Conservation (phyloP, 805 yeast genomes). For the Jamesozyma lodderae region DNA sequence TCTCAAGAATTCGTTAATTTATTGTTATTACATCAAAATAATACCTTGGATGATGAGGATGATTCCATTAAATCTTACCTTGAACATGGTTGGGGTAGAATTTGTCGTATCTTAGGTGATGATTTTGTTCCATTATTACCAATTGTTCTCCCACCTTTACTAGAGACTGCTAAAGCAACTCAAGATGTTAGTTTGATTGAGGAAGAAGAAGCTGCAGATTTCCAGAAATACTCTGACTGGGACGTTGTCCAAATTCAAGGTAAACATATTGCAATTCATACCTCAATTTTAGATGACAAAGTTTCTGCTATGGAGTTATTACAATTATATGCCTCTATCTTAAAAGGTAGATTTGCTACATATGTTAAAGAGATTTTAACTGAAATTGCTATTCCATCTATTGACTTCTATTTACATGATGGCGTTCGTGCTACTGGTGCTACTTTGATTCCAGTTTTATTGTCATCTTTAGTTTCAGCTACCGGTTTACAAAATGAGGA, state of each 20-base stretch:
- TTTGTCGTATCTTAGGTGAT: constrained; percentile 75
- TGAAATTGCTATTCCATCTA: constrained; percentile 78
- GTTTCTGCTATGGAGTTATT: constrained; percentile 85
- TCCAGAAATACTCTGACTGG: constrained; percentile 83
- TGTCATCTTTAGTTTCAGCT: constrained; percentile 49
- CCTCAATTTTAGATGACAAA: constrained; percentile 90
- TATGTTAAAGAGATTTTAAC: constrained; percentile 70
- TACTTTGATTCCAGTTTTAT: constrained; percentile 65
- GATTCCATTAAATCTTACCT: constrained; percentile 82
- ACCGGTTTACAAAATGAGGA: constrained; percentile 46
- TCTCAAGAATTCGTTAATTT: constrained; percentile 64
- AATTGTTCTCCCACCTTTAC: constrained; percentile 79
- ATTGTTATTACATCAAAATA: constrained; percentile 62
- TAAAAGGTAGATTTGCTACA: constrained; percentile 74
- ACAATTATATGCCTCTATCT: constrained; percentile 72
- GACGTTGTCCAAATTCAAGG: constrained; percentile 88
- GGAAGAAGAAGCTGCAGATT: constrained; percentile 78
- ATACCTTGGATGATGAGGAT: constrained; percentile 49
- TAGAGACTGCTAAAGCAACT: constrained; percentile 76
- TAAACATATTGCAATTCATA: constrained; percentile 88
- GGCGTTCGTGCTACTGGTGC: constrained; percentile 93
- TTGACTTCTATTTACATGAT: constrained; percentile 86
- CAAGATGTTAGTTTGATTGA: constrained; percentile 86
- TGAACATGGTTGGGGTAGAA: constrained; percentile 93
- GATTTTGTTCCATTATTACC: constrained; percentile 81